Evolutionary conservation across 495 filamentous ascomycete genomes (phyloP).

Genomic region (Sphaerosporella brunnea): DNA sequence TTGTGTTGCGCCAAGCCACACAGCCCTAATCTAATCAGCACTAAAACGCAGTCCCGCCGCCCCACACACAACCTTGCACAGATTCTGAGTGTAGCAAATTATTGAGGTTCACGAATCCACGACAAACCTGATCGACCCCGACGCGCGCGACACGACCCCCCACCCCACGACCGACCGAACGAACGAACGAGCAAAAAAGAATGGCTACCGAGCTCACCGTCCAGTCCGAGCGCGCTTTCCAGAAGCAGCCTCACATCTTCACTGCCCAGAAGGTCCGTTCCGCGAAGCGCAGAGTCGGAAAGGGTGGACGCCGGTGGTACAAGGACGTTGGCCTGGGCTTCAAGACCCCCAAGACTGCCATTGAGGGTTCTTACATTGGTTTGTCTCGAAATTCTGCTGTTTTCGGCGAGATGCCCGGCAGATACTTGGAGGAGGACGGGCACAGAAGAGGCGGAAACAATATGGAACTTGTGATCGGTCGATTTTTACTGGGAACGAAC

Average conservation of each 20-base stretch:
- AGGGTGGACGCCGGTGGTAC: constrained; percentile 89
- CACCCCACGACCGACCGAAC: constrained; percentile 16
- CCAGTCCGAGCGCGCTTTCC: constrained; percentile 94
- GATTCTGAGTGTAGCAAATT: no score
- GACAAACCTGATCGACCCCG: no score
- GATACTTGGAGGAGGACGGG: no score
- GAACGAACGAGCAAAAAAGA: constrained; percentile 39
- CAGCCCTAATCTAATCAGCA: no score
- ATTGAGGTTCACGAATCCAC: constrained; percentile 5
- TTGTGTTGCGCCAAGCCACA: no score
- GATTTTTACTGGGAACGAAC: neutral
- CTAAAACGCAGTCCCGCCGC: no score
- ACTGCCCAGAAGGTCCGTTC: constrained; percentile 73
- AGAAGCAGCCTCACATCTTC: constrained; percentile 99
- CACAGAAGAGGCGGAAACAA: constrained; percentile 1
- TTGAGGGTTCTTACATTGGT: constrained; percentile 98
- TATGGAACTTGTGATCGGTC: neutral
- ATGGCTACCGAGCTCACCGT: constrained; percentile 98
- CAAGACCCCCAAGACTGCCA: constrained; percentile 90
- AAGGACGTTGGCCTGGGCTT: constrained; percentile 99
- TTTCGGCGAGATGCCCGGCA: constrained; percentile 4
- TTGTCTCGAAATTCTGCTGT: constrained; percentile 33
- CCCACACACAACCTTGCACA: no score
- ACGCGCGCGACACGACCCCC: neutral
- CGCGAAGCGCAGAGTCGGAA: constrained; percentile 63